These are phyloP conservation scores for Ogataea ramenticola DNA, from an alignment of 805 yeast genomes.

Conservation along the genomic window DNA sequence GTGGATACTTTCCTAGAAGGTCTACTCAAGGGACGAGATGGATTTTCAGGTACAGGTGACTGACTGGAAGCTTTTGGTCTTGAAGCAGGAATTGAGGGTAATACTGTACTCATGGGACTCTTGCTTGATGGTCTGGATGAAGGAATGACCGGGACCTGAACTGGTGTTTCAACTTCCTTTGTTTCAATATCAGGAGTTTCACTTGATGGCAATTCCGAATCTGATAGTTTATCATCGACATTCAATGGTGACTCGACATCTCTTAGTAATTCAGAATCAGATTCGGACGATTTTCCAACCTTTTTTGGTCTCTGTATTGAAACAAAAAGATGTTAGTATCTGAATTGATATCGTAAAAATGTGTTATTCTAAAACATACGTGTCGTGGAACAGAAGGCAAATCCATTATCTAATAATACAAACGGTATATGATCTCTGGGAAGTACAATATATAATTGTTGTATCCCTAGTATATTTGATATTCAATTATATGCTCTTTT, in stretches of 20 bases:
- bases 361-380: constrained; percentile 9
- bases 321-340: background rate
- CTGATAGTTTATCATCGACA: too few relatives aligned
- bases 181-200: too few relatives aligned
- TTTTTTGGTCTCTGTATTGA: constrained; percentile 5
- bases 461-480: too few relatives aligned
- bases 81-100: background rate
- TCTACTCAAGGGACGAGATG: constrained; percentile 3
- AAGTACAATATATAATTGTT: background rate
- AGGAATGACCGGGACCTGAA: background rate
- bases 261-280: background rate
- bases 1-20: background rate
- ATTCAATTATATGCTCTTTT: too few relatives aligned
- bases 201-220: too few relatives aligned
- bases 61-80: background rate
- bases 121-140: background rate
- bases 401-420: constrained; percentile 7
- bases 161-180: background rate
- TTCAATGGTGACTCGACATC: background rate
- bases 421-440: background rate
- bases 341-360: background rate
- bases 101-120: background rate
- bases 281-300: background rate
- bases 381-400: constrained; percentile 15
- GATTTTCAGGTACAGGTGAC: background rate